These are phyloP conservation scores for Saccharomyces hybrid DNA, from an alignment of 1,139 yeast genomes.

Conservation along the genomic window DNA sequence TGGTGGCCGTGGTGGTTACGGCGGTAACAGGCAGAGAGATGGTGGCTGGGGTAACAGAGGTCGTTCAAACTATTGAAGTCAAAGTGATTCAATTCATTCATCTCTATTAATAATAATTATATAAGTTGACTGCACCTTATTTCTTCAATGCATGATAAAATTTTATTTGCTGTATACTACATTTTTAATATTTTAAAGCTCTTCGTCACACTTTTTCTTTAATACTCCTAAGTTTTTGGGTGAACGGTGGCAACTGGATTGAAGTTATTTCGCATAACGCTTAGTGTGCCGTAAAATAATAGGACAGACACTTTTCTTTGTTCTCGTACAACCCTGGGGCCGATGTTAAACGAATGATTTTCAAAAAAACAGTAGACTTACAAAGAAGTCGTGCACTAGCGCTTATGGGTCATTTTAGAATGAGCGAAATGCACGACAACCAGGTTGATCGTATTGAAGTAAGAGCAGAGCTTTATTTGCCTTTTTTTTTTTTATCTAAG, in stretches of 20 bases:
- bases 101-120: background rate
- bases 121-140: background rate
- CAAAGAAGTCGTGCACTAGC: background rate
- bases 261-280: background rate
- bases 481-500: background rate
- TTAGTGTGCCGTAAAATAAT: background rate
- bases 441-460: background rate
- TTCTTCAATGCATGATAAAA: background rate
- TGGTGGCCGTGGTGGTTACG: constrained; percentile 30
- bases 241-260: background rate
- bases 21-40: constrained; percentile 25
- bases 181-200: constrained; percentile 1
- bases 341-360: background rate
- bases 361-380: background rate
- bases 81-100: background rate
- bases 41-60: constrained; percentile 26
- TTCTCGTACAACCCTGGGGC: background rate
- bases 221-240: background rate
- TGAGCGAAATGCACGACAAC: background rate
- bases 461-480: background rate
- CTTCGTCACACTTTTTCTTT: background rate
- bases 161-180: background rate
- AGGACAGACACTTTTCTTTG: background rate
- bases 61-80: constrained; percentile 4
- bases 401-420: background rate